Percentiles rank a stretch among this genome's conserved stretches.
phyloP scores from a whole-genome alignment of 495 filamentous ascomycete species.

The Evansstolkia leycettana region DNA sequence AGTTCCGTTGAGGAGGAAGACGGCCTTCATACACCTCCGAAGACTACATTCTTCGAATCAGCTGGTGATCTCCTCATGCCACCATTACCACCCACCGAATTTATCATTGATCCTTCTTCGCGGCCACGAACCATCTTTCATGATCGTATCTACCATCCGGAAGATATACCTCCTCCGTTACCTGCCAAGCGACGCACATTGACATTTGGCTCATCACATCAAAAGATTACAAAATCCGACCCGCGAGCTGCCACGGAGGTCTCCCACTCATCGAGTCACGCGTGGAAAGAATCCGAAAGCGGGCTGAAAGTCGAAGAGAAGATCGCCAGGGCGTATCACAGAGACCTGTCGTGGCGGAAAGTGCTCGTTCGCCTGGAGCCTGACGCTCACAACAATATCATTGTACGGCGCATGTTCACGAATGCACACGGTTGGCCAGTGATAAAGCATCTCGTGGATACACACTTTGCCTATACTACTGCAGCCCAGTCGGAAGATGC shows the following conservation, averaged over 20 bases:
- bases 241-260: conserved; percentile 6
- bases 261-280: conserved; percentile 5
- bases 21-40: conserved; percentile 58
- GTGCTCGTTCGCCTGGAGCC: conserved; percentile 91
- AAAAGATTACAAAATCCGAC: conserved; percentile 16
- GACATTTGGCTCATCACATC: conserved; percentile 28
- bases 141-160: conserved; percentile 86
- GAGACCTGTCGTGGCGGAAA: conserved; percentile 84
- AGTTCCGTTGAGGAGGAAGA: conserved; percentile 32
- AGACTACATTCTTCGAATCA: conserved; percentile 87
- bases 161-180: conserved; percentile 79
- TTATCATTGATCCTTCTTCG: conserved; percentile 66
- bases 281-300: conserved; percentile 17
- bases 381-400: conserved; percentile 97
- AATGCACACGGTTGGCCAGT: conserved; percentile 98
- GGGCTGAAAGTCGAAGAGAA: conserved; percentile 91
- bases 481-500: conserved; percentile 48
- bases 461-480: conserved; percentile 69
- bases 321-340: conserved; percentile 90
- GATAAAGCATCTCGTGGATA: conserved; percentile 82
- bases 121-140: conserved; percentile 94
- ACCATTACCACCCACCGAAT: conserved; percentile 67
- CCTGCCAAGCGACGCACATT: conserved; percentile 43
- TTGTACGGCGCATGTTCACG: conserved; percentile 88
- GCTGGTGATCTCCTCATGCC: conserved; percentile 87